Evolutionary conservation across 2,329 filamentous ascomycete species (phyloP).

Genomic region (Lasiodiplodia sp.): DNA sequence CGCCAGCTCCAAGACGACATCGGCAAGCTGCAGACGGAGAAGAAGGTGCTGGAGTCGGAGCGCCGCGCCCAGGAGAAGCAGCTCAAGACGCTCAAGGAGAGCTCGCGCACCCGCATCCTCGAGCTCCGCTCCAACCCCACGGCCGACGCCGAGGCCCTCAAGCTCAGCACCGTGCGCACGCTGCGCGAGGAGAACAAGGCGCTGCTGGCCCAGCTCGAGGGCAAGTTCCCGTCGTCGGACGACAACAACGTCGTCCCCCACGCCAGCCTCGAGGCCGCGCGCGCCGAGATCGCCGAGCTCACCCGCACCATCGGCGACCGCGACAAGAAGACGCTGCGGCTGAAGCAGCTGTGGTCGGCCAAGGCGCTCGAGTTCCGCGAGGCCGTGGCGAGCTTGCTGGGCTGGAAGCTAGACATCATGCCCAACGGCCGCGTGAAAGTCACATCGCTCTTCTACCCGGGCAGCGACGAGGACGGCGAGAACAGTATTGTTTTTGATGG

Average conservation of each 20-base stretch:
- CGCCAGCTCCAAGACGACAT: slow-evolving; percentile 83
- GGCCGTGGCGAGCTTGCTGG: slow-evolving; percentile 87
- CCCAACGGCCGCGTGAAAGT: slow-evolving; percentile 97
- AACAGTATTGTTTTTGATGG: slow-evolving; percentile 83
- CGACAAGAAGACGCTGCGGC: slow-evolving; percentile 82
- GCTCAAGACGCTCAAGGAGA: slow-evolving; percentile 70
- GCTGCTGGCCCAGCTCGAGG: slow-evolving; percentile 74
- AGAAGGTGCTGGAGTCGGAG: slow-evolving; percentile 76
- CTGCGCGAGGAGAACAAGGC: slow-evolving; percentile 85
- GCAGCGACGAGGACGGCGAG: slow-evolving; percentile 68
- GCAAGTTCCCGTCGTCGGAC: slow-evolving; percentile 39
- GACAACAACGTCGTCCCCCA: slow-evolving; percentile 70
- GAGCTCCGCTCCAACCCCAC: slow-evolving; percentile 93
- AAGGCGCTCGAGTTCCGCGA: slow-evolving; percentile 96
- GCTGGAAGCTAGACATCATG: slow-evolving; percentile 94
- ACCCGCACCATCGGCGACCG: slow-evolving; percentile 61
- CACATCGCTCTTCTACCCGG: slow-evolving; percentile 81
- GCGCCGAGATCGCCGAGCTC: slow-evolving; percentile 74
- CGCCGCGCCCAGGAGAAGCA: slow-evolving; percentile 76
- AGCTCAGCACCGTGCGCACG: slow-evolving; percentile 77
- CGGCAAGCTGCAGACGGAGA: slow-evolving; percentile 71
- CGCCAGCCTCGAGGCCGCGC: slow-evolving; percentile 76
- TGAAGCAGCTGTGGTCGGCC: slow-evolving; percentile 90
- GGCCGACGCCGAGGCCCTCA: slow-evolving; percentile 81
- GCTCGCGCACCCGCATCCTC: slow-evolving; percentile 80